These are phyloP conservation scores for Penicillium ucsense DNA, from an alignment of 495 filamentous ascomycete genomes.

Conservation along the genomic window DNA sequence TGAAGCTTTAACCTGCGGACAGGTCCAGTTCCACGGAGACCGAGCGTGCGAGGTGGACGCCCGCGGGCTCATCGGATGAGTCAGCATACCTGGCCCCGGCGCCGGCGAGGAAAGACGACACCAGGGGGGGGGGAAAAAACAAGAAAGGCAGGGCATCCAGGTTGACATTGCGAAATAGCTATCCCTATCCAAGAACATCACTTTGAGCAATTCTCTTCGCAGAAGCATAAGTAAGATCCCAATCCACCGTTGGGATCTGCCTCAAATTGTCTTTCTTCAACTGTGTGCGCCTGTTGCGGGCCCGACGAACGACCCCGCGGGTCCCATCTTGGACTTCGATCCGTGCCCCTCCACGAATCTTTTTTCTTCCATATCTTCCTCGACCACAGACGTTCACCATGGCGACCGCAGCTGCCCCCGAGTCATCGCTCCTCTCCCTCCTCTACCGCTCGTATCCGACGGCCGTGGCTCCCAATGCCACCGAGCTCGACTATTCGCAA, in stretches of 20 bases:
- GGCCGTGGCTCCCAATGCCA: constrained; percentile 37
- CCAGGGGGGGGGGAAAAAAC: no score
- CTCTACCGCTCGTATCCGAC: constrained; percentile 45
- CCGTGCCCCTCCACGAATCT: constrained; percentile 30
- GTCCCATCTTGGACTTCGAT: constrained; percentile 20
- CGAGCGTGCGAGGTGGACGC: not conserved
- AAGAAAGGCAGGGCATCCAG: no score
- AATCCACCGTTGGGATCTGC: constrained; percentile 13
- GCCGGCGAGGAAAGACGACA: no score
- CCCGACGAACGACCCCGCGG: constrained; percentile 28
- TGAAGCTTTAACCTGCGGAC: not conserved
- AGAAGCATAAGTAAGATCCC: constrained; percentile 8
- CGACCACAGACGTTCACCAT: constrained; percentile 25
- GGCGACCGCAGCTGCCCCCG: constrained; percentile 42
- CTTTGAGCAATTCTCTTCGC: no score
- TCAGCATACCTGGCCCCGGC: no score
- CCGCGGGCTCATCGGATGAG: not conserved
- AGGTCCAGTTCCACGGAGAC: not conserved
- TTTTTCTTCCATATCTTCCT: constrained; percentile 20
- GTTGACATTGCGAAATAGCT: no score
- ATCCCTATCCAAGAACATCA: no score
- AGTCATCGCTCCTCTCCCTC: constrained; percentile 42
- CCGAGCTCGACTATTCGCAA: constrained; percentile 40
- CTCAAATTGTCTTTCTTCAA: constrained; percentile 23
- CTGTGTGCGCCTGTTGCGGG: constrained; percentile 23